Evolutionary conservation across 441 rosid genomes (phyloP).

Genomic region (Metrosideros polymorpha): DNA sequence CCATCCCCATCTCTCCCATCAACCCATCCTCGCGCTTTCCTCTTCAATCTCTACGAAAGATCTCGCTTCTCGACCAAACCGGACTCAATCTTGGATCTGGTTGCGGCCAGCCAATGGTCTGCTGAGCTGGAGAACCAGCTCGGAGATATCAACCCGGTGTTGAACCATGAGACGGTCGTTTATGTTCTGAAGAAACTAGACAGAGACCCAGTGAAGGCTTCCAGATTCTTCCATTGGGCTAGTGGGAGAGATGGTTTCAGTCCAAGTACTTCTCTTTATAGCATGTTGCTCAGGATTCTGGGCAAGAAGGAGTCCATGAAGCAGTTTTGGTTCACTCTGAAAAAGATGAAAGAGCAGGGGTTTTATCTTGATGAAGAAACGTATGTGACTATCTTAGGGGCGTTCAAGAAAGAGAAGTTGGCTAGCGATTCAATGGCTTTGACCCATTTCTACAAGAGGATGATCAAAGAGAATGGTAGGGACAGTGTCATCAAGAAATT

Average conservation of each 20-base stretch:
- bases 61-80: slow-evolving; percentile 34
- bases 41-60: slow-evolving; percentile 11
- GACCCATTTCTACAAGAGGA: slow-evolving; percentile 50
- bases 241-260: slow-evolving; percentile 38
- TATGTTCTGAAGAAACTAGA: slow-evolving; percentile 64
- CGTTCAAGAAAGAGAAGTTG: slow-evolving; percentile 40
- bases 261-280: slow-evolving; percentile 54
- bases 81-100: slow-evolving; percentile 34
- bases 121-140: slow-evolving; percentile 40
- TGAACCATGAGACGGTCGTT: slow-evolving; percentile 53
- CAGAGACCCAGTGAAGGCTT: slow-evolving; percentile 53
- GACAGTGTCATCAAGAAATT: slow-evolving; percentile 28
- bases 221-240: slow-evolving; percentile 58
- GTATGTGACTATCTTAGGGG: slow-evolving; percentile 25
- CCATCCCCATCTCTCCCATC: slow-evolving; percentile 1
- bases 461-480: slow-evolving; percentile 57
- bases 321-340: slow-evolving; percentile 51
- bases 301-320: slow-evolving; percentile 40
- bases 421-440: slow-evolving; percentile 43
- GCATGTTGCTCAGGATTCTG: slow-evolving; percentile 56
- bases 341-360: slow-evolving; percentile 64
- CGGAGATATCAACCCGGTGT: slow-evolving; percentile 9
- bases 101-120: slow-evolving; percentile 43
- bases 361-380: slow-evolving; percentile 69
- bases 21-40: neutral